Percentiles rank a stretch among this genome's conserved stretches.
phyloP scores from a whole-genome alignment of 208 protist genomes.

The Leishmania tropica region DNA sequence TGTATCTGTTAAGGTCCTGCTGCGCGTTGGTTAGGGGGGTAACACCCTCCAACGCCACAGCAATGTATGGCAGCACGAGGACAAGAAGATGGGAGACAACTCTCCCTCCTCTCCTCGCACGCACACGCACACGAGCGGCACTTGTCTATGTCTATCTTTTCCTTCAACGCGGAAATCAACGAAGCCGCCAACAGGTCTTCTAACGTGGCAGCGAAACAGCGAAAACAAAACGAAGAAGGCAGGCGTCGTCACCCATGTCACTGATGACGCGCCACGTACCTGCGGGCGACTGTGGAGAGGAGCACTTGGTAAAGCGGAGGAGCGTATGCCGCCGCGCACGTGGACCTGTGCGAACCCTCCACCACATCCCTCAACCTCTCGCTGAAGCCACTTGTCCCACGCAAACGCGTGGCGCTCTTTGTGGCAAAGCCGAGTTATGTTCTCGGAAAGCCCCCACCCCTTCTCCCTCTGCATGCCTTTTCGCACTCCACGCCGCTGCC shows the following conservation, averaged over 20 bases:
- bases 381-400: not conserved
- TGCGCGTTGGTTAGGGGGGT: conserved; percentile 3
- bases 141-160: not conserved
- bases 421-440: not conserved
- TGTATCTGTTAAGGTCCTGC: not conserved
- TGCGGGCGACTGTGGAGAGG: not conserved
- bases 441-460: not conserved
- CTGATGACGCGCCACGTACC: not conserved
- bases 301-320: not conserved
- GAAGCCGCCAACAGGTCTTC: not conserved
- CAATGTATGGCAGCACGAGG: not conserved
- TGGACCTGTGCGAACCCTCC: not conserved
- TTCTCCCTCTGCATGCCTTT: not conserved
- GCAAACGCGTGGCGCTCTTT: too few relatives aligned
- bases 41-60: conserved; percentile 2
- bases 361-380: not conserved
- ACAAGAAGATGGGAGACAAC: not conserved
- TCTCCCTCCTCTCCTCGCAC: not conserved
- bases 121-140: not conserved
- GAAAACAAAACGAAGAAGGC: not conserved
- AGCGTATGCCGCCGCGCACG: not conserved
- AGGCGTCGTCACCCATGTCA: not conserved
- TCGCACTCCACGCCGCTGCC: not conserved
- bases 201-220: not conserved
- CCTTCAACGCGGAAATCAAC: not conserved